These are phyloP conservation scores for Pyrus hybrid DNA, from an alignment of 331 rosid species.

Conservation along the genomic window DNA sequence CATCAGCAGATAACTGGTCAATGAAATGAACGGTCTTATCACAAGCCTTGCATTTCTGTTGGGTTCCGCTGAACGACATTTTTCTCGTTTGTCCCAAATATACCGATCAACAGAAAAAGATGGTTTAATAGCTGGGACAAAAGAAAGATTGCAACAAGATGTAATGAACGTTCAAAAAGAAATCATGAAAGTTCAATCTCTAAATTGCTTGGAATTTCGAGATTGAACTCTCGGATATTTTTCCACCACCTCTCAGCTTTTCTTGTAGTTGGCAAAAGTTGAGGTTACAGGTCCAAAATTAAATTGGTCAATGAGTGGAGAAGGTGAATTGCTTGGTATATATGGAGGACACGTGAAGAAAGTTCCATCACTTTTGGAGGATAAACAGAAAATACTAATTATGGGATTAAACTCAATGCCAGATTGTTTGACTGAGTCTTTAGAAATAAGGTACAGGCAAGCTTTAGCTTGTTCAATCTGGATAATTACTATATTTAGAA, in stretches of 20 bases:
- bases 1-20: constrained; percentile 53
- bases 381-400: constrained; percentile 19
- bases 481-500: not conserved
- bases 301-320: constrained; percentile 26
- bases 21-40: constrained; percentile 63
- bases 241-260: not conserved
- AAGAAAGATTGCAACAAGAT: not conserved
- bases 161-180: constrained; percentile 10
- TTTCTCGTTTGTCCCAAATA: not conserved
- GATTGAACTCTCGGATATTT: constrained; percentile 13
- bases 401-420: not conserved
- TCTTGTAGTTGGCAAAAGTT: constrained; percentile 18
- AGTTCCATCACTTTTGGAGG: constrained; percentile 9
- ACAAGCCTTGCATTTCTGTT: constrained; percentile 69
- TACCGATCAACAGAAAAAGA: not conserved
- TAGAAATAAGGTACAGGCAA: not conserved
- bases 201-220: not conserved
- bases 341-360: constrained; percentile 22
- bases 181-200: constrained; percentile 3
- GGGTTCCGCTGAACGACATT: constrained; percentile 76
- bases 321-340: constrained; percentile 6
- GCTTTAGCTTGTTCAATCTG: not conserved
- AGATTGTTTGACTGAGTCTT: constrained; percentile 29
- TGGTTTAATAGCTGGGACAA: not conserved
- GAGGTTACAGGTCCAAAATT: constrained; percentile 24